Conservation (phyloP, 1,139 yeast genomes). For the Nakaseomyces kungkrabaensis region DNA sequence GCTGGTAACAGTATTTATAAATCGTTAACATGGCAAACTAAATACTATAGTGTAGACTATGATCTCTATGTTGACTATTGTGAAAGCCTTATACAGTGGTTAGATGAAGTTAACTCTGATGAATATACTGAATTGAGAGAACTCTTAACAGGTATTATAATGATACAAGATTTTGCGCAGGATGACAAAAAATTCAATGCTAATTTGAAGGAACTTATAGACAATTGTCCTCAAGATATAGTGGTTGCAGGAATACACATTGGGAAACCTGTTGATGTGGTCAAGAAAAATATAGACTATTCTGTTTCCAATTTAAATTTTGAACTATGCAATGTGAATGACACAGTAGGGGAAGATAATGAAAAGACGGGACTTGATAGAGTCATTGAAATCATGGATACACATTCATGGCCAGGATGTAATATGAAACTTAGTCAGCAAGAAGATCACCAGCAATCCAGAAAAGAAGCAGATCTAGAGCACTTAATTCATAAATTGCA, state of each 20-base stretch:
- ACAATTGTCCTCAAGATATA: background rate
- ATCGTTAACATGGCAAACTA: slow-evolving; percentile 22
- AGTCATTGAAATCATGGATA: slow-evolving; percentile 24
- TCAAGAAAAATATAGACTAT: background rate
- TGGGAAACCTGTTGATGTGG: background rate
- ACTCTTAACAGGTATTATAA: slow-evolving; percentile 25
- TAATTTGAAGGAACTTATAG: slow-evolving; percentile 11
- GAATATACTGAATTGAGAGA: slow-evolving; percentile 24
- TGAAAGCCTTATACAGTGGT: slow-evolving; percentile 21
- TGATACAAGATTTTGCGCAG: slow-evolving; percentile 9
- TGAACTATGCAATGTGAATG: background rate
- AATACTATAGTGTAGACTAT: slow-evolving; percentile 22
- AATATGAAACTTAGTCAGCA: background rate
- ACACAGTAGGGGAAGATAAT: slow-evolving; percentile 15
- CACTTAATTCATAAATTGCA: slow-evolving; percentile 7
- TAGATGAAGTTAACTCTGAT: slow-evolving; percentile 14
- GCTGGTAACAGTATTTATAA: slow-evolving; percentile 5
- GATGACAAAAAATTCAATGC: slow-evolving; percentile 7
- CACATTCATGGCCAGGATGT: slow-evolving; percentile 21
- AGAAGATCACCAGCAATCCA: background rate
- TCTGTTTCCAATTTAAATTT: background rate
- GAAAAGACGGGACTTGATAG: slow-evolving; percentile 23
- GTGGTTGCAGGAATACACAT: background rate
- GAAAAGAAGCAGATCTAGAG: slow-evolving; percentile 1
- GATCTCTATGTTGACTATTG: slow-evolving; percentile 29